Conservation (phyloP, 1,284 basidiomycete genomes). For the Trichosporon asahii region DNA sequence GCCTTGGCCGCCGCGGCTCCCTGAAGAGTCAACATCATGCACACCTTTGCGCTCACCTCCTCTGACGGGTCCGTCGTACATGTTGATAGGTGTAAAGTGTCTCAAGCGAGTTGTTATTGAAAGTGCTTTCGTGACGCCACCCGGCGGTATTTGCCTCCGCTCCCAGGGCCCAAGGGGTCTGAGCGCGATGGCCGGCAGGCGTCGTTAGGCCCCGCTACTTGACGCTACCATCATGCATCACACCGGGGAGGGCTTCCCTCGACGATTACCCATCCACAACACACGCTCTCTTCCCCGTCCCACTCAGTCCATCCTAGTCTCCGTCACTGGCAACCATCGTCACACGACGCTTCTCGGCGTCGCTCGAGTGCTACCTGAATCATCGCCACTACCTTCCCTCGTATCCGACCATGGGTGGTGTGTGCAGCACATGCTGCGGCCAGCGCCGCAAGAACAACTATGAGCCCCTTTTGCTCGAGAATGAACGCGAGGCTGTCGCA, state of each 20-base stretch:
- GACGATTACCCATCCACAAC: not conserved
- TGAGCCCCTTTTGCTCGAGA: slow-evolving; percentile 92
- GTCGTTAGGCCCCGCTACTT: slow-evolving; percentile 3
- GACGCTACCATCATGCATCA: not conserved
- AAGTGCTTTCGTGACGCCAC: not conserved
- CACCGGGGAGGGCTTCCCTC: not conserved
- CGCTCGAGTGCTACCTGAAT: not conserved
- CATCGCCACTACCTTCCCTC: not conserved
- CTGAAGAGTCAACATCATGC: slow-evolving; percentile 37
- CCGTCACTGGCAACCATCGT: not conserved
- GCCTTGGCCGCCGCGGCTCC: slow-evolving; percentile 80
- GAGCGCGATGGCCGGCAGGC: slow-evolving; percentile 1
- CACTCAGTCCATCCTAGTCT: not conserved
- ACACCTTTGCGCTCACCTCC: slow-evolving; percentile 31
- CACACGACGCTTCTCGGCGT: slow-evolving; percentile 9
- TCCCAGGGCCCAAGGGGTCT: not conserved
- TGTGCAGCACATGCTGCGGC: slow-evolving; percentile 46
- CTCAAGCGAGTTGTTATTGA: too few species aligned
- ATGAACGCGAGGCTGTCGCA: slow-evolving; percentile 96
- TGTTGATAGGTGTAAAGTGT: too few species aligned
- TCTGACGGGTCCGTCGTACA: slow-evolving; percentile 49
- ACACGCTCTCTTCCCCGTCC: not conserved
- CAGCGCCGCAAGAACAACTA: slow-evolving; percentile 61
- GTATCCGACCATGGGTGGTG: slow-evolving; percentile 44
- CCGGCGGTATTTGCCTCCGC: not conserved